phyloP scores from a whole-genome alignment of 2,329 filamentous ascomycete species.

The Cladosporium phlei region DNA sequence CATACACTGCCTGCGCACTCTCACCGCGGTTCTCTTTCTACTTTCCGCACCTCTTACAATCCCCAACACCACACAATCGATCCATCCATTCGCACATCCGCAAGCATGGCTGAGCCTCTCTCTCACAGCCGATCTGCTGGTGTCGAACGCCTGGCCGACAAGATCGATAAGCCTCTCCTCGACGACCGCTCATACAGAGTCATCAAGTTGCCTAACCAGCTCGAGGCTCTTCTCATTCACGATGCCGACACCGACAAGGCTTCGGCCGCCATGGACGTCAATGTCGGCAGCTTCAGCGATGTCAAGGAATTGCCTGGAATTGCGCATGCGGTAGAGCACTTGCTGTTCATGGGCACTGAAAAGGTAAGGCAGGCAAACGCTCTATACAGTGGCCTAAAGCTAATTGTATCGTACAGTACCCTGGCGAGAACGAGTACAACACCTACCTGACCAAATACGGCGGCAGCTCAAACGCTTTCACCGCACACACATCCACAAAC shows the following conservation, averaged over 20 bases:
- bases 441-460: slow-evolving; percentile 87
- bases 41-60: background rate
- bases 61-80: background rate
- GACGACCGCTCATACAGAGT: slow-evolving; percentile 87
- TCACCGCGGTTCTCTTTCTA: background rate
- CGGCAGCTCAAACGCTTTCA: slow-evolving; percentile 92
- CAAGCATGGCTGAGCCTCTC: slow-evolving; percentile 19
- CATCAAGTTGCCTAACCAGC: slow-evolving; percentile 74
- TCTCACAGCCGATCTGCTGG: slow-evolving; percentile 19
- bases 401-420: slow-evolving; percentile 56
- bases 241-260: slow-evolving; percentile 95
- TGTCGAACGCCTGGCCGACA: slow-evolving; percentile 51
- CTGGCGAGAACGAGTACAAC: slow-evolving; percentile 90
- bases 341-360: slow-evolving; percentile 97
- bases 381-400: background rate
- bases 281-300: slow-evolving; percentile 94
- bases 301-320: slow-evolving; percentile 86
- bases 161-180: slow-evolving; percentile 74
- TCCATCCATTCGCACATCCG: background rate
- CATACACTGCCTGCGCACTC: background rate
- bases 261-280: slow-evolving; percentile 89
- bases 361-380: slow-evolving; percentile 54
- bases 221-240: slow-evolving; percentile 89
- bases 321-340: slow-evolving; percentile 92
- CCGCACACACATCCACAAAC: slow-evolving; percentile 87